Base-by-base conservation (phyloP, 1,284 basidiomycete species). In the Malassezia sympodialis region DNA sequence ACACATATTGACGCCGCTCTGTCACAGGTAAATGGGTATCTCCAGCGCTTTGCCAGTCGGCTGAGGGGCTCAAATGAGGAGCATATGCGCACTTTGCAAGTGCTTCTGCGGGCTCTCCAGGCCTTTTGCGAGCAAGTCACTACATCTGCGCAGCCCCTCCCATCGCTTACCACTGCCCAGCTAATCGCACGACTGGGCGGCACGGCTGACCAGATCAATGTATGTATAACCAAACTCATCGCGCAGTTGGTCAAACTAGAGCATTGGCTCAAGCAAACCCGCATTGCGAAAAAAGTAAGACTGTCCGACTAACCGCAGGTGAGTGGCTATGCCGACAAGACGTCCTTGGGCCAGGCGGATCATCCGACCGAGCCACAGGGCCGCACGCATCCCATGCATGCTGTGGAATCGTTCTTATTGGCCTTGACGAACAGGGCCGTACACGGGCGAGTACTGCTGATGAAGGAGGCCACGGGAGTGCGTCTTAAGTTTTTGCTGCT, bases 401-500 rank as follows among this genome's bases (percentile, higher is more conserved):
- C 80, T 0, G 84, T 96, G 19, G 89, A 96, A 75, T 79, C 83
- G 21, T 89, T 96, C 68, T 81, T 98, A 64, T 72, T 88, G 1
- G 84, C 88, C 0, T 78, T 98, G 21, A 40, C 23, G 28, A 19
- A 41, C 28, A 49, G 44, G 30, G 12, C 23, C 15, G 46, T 34
- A 12, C 30, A 30, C n/a, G 40, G 24, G 17, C 46, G 46, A 34
- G 37, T 39, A 8, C 19, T 39, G 37, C 19, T 39, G 19, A 39
- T 19, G 37, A 39, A 39, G 37, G 37, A 39, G 37, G 17, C 37
- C 4, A 6, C 37, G 10, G 37, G 37, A 10, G 78, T 87, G 0
- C 82, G 84, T 56, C 78, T 96, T 51, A 90, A 87, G 67, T 98
- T 96, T 69, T 87, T 96, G 62, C 83, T 93, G 31, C 81, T 98